Conservation (phyloP, 129 eudicot species). For the Flaveria brownii region DNA sequence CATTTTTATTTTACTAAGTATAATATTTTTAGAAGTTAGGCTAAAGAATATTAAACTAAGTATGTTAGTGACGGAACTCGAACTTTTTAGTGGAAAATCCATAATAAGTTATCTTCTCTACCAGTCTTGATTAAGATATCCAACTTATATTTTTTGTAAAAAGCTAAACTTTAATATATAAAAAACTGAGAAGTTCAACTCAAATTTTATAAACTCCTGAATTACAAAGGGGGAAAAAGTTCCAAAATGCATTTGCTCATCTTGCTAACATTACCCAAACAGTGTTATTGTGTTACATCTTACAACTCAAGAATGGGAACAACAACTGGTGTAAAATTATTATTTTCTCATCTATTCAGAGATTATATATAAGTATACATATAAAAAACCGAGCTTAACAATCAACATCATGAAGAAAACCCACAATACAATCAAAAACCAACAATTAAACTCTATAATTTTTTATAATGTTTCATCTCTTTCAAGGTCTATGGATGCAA, state of each 20-base stretch:
- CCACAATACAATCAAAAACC: conserved; percentile 25
- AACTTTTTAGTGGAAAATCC: too few species aligned
- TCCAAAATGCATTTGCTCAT: conserved; percentile 1
- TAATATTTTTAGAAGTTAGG: too few species aligned
- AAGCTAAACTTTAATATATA: too few species aligned
- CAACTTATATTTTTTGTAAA: too few species aligned
- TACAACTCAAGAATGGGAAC: conserved; percentile 22
- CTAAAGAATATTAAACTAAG: too few species aligned
- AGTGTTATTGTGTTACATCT: conserved; percentile 26
- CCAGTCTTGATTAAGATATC: too few species aligned
- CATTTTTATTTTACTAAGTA: too few species aligned
- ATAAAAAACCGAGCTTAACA: conserved; percentile 21
- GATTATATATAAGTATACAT: conserved; percentile 20
- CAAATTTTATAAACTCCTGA: neutral
- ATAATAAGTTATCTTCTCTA: too few species aligned
- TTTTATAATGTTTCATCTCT: neutral
- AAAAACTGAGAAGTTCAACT: too few species aligned
- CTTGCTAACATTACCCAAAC: conserved; percentile 29
- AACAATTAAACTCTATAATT: conserved; percentile 13
- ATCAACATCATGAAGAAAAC: conserved; percentile 12
- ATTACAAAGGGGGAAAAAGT: neutral
- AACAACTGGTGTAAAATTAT: conserved; percentile 15
- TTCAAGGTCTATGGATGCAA: neutral
- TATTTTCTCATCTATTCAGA: conserved; percentile 15
- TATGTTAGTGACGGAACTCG: too few species aligned